Evolutionary conservation across 306 rosid species (phyloP).

Genomic region (Citrullus colocynthis): DNA sequence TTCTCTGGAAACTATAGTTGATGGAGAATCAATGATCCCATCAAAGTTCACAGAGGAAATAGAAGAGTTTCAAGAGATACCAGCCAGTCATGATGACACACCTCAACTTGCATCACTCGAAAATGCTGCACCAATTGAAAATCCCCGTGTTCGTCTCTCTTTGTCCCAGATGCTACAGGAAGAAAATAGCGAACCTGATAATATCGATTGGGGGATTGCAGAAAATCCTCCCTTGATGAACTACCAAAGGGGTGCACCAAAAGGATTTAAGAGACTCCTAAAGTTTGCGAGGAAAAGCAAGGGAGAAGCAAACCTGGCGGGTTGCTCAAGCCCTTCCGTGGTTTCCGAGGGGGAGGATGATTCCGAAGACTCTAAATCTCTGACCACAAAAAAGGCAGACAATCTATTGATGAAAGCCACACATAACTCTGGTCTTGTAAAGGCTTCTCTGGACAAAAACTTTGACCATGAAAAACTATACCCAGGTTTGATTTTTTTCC

Average conservation of each 20-base stretch:
- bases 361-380: constrained; percentile 44
- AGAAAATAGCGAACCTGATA: constrained; percentile 77
- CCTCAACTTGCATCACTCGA: constrained; percentile 36
- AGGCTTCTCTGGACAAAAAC: constrained; percentile 43
- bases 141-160: constrained; percentile 88
- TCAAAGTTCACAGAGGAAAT: constrained; percentile 83
- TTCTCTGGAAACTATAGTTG: constrained; percentile 31
- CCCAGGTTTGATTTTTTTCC: constrained; percentile 20
- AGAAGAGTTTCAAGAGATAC: constrained; percentile 59
- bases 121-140: constrained; percentile 31
- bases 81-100: constrained; percentile 30
- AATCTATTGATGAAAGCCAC: constrained; percentile 64
- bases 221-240: constrained; percentile 75
- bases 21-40: constrained; percentile 69
- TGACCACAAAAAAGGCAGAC: constrained; percentile 45
- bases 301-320: constrained; percentile 57
- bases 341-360: constrained; percentile 99
- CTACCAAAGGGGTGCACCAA: constrained; percentile 84
- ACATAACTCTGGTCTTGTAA: constrained; percentile 57
- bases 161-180: constrained; percentile 97
- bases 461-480: constrained; percentile 40
- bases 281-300: constrained; percentile 92
- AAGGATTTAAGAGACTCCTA: constrained; percentile 86
- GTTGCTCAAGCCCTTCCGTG: constrained; percentile 90
- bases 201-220: constrained; percentile 81